These are phyloP conservation scores for Tolypocladium pustulatum DNA, from an alignment of 2,329 filamentous ascomycete species.

Conservation along the genomic window DNA sequence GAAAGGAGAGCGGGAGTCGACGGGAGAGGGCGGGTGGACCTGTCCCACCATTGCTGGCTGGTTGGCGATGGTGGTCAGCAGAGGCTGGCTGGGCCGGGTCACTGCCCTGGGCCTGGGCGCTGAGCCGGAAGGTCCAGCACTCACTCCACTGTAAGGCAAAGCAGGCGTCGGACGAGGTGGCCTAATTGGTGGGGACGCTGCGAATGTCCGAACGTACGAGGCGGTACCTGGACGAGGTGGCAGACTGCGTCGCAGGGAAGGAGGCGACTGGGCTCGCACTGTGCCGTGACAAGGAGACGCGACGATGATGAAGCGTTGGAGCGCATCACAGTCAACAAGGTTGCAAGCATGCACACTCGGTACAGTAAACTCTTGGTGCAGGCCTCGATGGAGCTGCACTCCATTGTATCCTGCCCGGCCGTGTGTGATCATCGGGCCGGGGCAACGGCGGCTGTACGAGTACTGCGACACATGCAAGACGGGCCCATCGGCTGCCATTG, in stretches of 20 bases:
- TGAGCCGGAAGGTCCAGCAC: too few species aligned
- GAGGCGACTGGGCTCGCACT: too few species aligned
- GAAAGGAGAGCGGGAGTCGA: conserved; percentile 6
- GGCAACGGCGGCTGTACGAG: background rate
- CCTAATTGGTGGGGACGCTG: background rate
- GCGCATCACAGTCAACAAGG: too few species aligned
- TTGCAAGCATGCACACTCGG: too few species aligned
- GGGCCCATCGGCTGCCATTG: background rate
- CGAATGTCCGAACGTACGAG: background rate
- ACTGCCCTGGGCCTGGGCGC: too few species aligned
- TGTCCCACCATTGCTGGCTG: too few species aligned
- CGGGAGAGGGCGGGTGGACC: conserved; percentile 2
- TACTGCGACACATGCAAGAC: background rate
- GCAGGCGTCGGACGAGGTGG: background rate
- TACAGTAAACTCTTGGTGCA: background rate
- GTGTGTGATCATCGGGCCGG: background rate
- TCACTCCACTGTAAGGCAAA: too few species aligned
- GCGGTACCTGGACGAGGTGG: too few species aligned
- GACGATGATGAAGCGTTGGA: too few species aligned
- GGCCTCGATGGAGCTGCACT: background rate
- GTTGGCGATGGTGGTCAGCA: background rate
- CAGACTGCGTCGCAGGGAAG: too few species aligned
- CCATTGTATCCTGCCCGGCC: background rate
- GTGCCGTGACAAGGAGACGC: too few species aligned
- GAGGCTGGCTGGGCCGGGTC: background rate